Evolutionary conservation across 345 rosid species (phyloP), one percentile per base, ranked within the genome.

Genomic region (Eucalyptus regnans): DNA sequence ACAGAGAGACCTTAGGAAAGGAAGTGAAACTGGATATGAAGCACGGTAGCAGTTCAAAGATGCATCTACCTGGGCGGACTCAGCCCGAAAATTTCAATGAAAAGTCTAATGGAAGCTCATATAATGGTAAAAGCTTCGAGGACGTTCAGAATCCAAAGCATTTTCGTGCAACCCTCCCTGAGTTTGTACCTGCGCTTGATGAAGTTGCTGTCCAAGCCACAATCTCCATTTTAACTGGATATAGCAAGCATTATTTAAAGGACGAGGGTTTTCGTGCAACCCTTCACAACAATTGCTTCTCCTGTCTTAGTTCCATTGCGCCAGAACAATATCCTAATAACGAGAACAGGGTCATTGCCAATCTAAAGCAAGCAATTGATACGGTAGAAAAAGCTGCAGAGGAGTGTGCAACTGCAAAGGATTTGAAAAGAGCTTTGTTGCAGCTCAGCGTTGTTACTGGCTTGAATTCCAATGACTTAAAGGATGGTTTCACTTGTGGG

Each of bases 191-290:
- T 87, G 94, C 96, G 79, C 95, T 94, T 49, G 95, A 93, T 93
- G 94, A 94, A 91, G 96, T 89, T 92, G 96, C 96, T 71, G 89
- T 95, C 62, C 90, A 89, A 91, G 96, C 96, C 51, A 89, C 90
- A 87, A 87, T 95, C 80, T 94, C 97, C 66, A 95, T 94, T 87
- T 89, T 95, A 49, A 89, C 89, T 89, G 90, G 96, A 86, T 92
- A 90, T 86, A 90, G 90, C 50, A 93, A 91, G 87, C 62, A 91
- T 79, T 95, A 94, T 89, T 91, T 93, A 87, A 91, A 80, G 88
- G 93, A 93, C 31, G 90, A 88, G 83, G 93, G 92, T 62, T 93
- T 92, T 37, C 92, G 94, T 2, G 29, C 84, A 50, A 88, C 60
- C 20, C 92, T 95, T 85, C 94, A 79, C 46, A 88, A 88, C 71